Conservation (phyloP, 1,139 yeast genomes). For the Geotrichum siamense region DNA sequence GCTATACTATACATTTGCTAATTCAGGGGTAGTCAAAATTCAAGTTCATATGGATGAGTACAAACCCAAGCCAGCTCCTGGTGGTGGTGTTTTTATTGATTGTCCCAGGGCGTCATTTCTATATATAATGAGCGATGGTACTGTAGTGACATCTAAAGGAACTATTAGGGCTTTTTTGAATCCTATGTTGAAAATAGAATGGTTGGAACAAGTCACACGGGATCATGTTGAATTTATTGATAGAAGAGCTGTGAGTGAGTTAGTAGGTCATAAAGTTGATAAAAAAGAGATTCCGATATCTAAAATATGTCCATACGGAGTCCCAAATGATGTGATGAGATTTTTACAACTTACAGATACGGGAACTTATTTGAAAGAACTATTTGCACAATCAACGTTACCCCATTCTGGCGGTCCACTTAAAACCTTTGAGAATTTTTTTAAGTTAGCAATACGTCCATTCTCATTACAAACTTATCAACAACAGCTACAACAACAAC, state of each 20-base stretch:
- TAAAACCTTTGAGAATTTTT: constrained; percentile 48
- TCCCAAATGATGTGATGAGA: constrained; percentile 59
- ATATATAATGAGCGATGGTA: constrained; percentile 60
- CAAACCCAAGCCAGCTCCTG: constrained; percentile 57
- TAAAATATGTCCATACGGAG: constrained; percentile 42
- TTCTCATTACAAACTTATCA: neutral
- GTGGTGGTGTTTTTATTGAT: constrained; percentile 48
- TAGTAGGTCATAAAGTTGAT: constrained; percentile 1
- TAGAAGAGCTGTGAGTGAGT: neutral
- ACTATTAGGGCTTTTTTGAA: constrained; percentile 55
- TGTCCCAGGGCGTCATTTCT: constrained; percentile 51
- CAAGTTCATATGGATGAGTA: constrained; percentile 58
- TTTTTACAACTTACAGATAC: constrained; percentile 69
- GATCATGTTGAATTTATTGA: constrained; percentile 32
- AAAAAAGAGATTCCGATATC: neutral
- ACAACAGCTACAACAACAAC: constrained; percentile 14
- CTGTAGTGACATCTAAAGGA: constrained; percentile 55
- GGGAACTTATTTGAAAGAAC: constrained; percentile 59
- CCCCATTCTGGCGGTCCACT: constrained; percentile 49
- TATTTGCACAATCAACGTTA: constrained; percentile 50
- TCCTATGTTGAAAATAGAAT: constrained; percentile 57
- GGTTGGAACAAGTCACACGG: constrained; percentile 55
- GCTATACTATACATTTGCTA: constrained; percentile 48
- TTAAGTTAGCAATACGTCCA: neutral
- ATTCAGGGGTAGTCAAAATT: constrained; percentile 49